Base-by-base conservation (phyloP, 805 yeast species). In the Ogataea kodamae region DNA sequence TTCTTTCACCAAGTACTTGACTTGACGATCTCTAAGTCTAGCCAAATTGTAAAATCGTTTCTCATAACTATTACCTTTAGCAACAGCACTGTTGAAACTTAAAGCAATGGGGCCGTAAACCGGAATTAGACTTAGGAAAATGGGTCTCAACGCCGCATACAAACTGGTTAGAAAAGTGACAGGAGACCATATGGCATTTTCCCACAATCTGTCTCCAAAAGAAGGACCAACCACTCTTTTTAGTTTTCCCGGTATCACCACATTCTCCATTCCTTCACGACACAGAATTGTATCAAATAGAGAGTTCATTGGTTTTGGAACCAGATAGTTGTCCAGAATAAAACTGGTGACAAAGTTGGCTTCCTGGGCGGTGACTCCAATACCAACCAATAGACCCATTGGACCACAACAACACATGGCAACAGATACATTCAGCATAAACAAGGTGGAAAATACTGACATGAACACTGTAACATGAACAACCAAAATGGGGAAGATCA, bases 221-320 rank as follows among this genome's bases (percentile, higher is more conserved):
- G 49, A 32, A 11, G 51, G 48, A 3, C 45, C 46, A 9, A 57
- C 60, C 7, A 54, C 44, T 28, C 64, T 45, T 35, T 50, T 52
- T 28, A 59, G 33, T 35, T 53, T 59, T 5, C 62, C 64, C 0
- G 61, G 59, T n/a, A 52, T 40, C n/a, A 57, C 62, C 4, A 55
- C 39, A 3, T 30, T 24, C 25, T 54, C 54, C 22, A 54, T 40
- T 0, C 58, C 59, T 19, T 47, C 45, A 7, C 43, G 30, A 30
- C 60, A 57, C 24, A 59, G 32, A 8, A 57, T 47, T 4, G 37
- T 35, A 32, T 57, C 59, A 36, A 56, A 57, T 5, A 52, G 21
- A 9, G 33, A 39, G 22, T 46, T 48, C 43, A 54, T 37, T 27
- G 55, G 55, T 9, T 45, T 37, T 2, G 50, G 52, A 21, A 52